Evolutionary conservation across 2,329 filamentous ascomycete genomes (phyloP), one percentile per base, ranked within the genome.

Genomic region (Simplicillium sp.): DNA sequence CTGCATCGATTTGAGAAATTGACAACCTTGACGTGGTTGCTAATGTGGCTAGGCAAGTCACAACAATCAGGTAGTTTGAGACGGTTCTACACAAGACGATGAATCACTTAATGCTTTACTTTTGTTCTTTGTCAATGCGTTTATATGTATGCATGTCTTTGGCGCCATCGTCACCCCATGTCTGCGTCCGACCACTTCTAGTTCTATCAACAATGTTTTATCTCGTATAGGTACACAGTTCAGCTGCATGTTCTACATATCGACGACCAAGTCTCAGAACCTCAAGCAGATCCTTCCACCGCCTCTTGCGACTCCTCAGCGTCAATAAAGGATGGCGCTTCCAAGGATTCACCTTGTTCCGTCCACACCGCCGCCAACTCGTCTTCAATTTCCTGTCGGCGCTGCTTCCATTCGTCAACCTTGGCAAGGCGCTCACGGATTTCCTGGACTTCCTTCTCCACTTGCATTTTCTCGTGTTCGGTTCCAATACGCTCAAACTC

Each of bases 401-500:
- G 74, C 48, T 66, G 65, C 68, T 90, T 87, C 87, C 87, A 94
- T 51, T 80, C 74, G 40, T 90, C 84, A 0, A 97, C 90, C 61
- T 87, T 82, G 11, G 78, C 73, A 7, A 98, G 67, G 17, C 84
- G 74, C 58, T 90, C 87, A 25, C 82, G 78, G 34, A 98, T 71
- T 49, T 96, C 87, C 38, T 84, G 76, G 13, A 97, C 68, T 60
- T 98, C 92, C 58, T 86, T 87, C 65, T 96, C 89, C 7, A 96
- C 88, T 16, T 86, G 84, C 59, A 89, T 80, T 66, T 96, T 95
- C 68, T 98, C 92, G 44, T 84, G 78, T 56, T 88, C 87, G 0
- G 89, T 96, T 43, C 92, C 92, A 50, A 98, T 97, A 42, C 87
- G 80, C 60, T 96, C 85, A 59, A 95, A 85, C 49, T 90, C 83